phyloP scores from a whole-genome alignment of 306 rosid species.

The Cicer cuneatum region DNA sequence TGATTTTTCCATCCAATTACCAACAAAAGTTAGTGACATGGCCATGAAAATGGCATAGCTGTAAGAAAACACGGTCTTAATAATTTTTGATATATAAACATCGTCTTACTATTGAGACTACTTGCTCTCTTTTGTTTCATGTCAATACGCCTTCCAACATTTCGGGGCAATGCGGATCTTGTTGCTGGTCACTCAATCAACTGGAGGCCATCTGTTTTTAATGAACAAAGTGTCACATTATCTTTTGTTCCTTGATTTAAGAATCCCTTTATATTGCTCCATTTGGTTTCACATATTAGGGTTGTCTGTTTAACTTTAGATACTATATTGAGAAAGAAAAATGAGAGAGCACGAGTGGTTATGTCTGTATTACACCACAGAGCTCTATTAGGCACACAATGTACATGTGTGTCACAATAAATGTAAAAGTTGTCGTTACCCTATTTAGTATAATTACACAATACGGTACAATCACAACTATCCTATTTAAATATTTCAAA shows the following conservation, averaged over 20 bases:
- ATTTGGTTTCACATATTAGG: neutral
- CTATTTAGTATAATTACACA: neutral
- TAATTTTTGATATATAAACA: neutral
- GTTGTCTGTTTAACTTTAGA: neutral
- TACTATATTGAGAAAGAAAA: neutral
- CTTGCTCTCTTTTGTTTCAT: neutral
- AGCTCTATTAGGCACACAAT: neutral
- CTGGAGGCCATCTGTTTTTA: neutral
- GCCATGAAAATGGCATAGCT: constrained; percentile 2
- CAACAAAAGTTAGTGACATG: neutral
- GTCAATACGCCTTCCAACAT: neutral
- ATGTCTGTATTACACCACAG: neutral
- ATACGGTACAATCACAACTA: neutral
- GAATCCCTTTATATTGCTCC: neutral
- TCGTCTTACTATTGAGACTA: neutral
- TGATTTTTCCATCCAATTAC: neutral
- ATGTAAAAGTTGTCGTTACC: neutral
- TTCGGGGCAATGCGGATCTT: neutral
- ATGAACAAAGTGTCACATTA: neutral
- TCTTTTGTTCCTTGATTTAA: neutral
- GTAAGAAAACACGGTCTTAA: neutral
- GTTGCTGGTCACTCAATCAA: neutral
- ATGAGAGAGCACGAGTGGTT: neutral
- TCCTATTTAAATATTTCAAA: neutral
- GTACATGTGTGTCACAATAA: neutral